Evolutionary conservation across 73 alveolate species (phyloP).

Genomic region (Stentor coeruleus): DNA sequence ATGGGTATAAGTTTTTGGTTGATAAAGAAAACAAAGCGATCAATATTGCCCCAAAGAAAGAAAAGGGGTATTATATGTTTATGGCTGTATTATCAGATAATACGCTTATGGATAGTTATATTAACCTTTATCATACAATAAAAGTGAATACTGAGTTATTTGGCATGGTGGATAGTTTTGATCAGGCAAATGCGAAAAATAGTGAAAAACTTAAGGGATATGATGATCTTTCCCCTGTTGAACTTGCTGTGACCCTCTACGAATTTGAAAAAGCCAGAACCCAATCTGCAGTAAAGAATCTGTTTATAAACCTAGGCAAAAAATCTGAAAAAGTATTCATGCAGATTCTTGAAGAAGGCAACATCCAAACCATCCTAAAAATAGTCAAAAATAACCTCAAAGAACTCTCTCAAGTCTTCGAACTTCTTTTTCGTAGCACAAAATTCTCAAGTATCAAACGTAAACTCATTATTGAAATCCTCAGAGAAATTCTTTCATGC

Average conservation of each 20-base stretch:
- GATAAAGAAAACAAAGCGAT: conserved; percentile 19
- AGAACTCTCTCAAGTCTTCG: conserved; percentile 1
- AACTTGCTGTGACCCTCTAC: neutral
- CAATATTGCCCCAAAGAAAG: neutral
- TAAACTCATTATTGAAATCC: neutral
- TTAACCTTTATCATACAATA: neutral
- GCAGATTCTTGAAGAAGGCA: neutral
- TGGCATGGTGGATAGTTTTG: conserved; percentile 12
- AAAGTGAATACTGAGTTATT: neutral
- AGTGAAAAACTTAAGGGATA: neutral
- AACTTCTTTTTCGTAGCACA: neutral
- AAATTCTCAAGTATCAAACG: neutral
- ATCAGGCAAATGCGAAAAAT: neutral
- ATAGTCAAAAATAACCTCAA: too few relatives aligned
- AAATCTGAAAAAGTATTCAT: neutral
- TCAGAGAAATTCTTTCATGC: neutral
- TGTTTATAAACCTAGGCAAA: neutral
- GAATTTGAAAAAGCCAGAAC: neutral
- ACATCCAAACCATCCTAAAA: neutral
- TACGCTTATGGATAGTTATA: neutral
- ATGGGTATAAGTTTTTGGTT: neutral
- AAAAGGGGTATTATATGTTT: neutral
- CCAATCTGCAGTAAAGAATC: neutral
- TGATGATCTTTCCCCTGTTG: neutral
- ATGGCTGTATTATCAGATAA: neutral